These are phyloP conservation scores for Neofusicoccum sp. DNA, from an alignment of 2,329 filamentous ascomycete genomes.

Conservation along the genomic window DNA sequence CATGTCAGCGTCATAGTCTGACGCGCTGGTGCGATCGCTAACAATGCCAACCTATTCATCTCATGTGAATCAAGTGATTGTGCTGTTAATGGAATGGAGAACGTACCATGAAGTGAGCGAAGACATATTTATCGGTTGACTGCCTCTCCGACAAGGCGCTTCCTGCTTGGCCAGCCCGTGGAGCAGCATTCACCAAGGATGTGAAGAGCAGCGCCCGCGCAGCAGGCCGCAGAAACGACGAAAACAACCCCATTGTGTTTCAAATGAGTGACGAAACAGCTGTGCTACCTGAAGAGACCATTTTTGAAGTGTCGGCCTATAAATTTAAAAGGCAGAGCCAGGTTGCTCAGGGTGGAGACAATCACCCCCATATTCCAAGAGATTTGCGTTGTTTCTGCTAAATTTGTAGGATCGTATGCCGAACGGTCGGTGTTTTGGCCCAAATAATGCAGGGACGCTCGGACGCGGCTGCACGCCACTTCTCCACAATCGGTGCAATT, in stretches of 20 bases:
- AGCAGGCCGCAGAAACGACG: neutral
- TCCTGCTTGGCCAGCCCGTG: neutral
- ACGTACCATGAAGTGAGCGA: conserved; percentile 14
- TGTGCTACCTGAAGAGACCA: no score
- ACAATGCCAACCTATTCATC: conserved; percentile 28
- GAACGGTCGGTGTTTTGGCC: neutral
- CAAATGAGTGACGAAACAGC: no score
- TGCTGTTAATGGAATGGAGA: neutral
- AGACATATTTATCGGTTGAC: conserved; percentile 3
- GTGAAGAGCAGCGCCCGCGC: neutral
- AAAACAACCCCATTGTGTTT: neutral
- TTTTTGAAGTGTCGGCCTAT: no score
- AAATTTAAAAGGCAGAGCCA: no score
- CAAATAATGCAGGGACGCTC: neutral
- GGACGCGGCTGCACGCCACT: neutral
- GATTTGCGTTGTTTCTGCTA: no score
- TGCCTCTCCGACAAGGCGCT: neutral
- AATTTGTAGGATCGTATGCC: no score
- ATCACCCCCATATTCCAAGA: no score
- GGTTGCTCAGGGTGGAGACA: no score
- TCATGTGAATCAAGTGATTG: neutral
- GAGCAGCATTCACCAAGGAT: neutral
- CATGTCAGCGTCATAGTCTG: conserved; percentile 31
- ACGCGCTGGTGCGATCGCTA: conserved; percentile 22
- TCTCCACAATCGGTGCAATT: no score